phyloP scores from a whole-genome alignment of 2,329 filamentous ascomycete species.

The Neocatenulostroma microsporum region DNA sequence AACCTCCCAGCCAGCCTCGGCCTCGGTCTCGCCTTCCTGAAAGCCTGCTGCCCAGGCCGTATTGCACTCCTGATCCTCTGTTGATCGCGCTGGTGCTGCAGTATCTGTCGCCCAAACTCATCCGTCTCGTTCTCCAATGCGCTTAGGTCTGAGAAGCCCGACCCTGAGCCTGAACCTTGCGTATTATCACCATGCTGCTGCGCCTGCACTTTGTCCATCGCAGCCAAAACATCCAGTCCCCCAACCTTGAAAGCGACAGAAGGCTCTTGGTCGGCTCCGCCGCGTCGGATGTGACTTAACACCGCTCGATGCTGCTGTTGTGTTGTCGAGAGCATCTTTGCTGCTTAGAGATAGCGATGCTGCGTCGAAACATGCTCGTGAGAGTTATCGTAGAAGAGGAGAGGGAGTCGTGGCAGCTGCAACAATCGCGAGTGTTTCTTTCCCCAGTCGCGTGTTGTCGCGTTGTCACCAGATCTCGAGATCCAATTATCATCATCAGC shows the following conservation, averaged over 20 bases:
- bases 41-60: slow-evolving; percentile 26
- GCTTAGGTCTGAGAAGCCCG: slow-evolving; percentile 29
- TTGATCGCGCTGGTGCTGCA: slow-evolving; percentile 38
- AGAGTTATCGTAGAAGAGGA: too few species aligned
- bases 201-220: slow-evolving; percentile 20
- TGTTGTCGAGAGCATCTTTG: too few species aligned
- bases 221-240: slow-evolving; percentile 3
- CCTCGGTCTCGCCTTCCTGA: slow-evolving; percentile 37
- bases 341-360: too few species aligned
- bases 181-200: slow-evolving; percentile 19
- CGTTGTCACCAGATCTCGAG: not conserved
- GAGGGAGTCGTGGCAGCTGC: too few species aligned
- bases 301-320: too few species aligned
- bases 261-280: too few species aligned
- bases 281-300: too few species aligned
- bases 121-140: slow-evolving; percentile 38
- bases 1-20: slow-evolving; percentile 21
- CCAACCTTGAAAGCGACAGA: too few species aligned
- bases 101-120: slow-evolving; percentile 39
- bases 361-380: too few species aligned
- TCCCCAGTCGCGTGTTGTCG: too few species aligned
- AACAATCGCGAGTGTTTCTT: too few species aligned
- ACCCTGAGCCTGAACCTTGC: slow-evolving; percentile 12
- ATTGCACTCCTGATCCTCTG: slow-evolving; percentile 32
- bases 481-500: slow-evolving; percentile 4